Evolutionary conservation across 345 rosid genomes (phyloP), one percentile per base, ranked within the genome.

Genomic region (Anacardium occidentale): DNA sequence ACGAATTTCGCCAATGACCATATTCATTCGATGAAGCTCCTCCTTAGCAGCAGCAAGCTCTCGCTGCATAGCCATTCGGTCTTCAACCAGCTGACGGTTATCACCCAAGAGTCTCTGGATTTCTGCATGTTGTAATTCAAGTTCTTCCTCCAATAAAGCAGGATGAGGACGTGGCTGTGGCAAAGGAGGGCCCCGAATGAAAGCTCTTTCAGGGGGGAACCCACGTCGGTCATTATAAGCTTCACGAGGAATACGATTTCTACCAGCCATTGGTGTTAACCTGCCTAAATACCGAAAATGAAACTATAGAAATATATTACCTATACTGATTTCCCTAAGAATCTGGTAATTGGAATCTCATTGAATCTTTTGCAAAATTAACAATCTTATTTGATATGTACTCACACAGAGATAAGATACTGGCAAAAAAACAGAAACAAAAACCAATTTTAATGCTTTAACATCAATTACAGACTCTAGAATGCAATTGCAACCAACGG

Each of bases 11-110:
- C 84, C 84, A 44, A 87, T 73, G 60, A 85, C 77, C 18, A 85
- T 73, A 81, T 87, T 95, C 89, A 91, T 77, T 2, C 96, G 90
- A 69, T 83, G 99, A 80, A 92, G 76, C 75, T 95, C 98, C 76
- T 95, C 97, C 79, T 91, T 95, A 3, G 97, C 87, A 50, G 85
- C 90, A 65, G 79, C 88, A 53, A 95, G 91, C 68, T 92, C 97
- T 75, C 82, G 81, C 75, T 90, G 94, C 64, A 93, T 73, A 76
- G 88, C 82, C 80, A 83, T 83, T 37, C 96, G 80, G 73, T 95
- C 96, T 14, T 93, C 98, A 44, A 77, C 84, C 76, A 95, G 69
- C 74, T 91, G 84, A 48, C 82, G 94, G 71, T 90, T 92, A 69
- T 92, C 99, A 73, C 62, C 74, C 81, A 92, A 83, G 53, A 95